A percentile compares a stretch with the other conserved stretches of the same genome.
These are phyloP conservation scores for Chionographis japonica DNA, from an alignment of 106 monocot genomes.

Conservation along the genomic window DNA sequence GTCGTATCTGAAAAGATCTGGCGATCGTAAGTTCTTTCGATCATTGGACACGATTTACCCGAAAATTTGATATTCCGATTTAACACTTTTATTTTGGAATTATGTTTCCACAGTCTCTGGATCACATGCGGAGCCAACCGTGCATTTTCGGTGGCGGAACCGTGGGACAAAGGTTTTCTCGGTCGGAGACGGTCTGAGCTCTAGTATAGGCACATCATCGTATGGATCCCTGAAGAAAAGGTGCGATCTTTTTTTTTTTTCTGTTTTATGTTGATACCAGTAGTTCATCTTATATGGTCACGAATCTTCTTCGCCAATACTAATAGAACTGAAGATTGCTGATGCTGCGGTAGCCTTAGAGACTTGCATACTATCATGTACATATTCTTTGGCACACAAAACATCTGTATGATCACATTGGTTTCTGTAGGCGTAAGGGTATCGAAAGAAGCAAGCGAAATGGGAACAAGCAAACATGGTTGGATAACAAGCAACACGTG, in stretches of 20 bases:
- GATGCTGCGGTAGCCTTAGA: too few species aligned
- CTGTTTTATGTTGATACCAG: neutral
- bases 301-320: neutral
- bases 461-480: too few species aligned
- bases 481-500: too few species aligned
- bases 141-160: neutral
- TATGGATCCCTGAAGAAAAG: slow-evolving; percentile 35
- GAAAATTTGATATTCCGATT: neutral
- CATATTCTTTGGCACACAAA: too few species aligned
- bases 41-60: neutral
- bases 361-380: too few species aligned
- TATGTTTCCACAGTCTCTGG: neutral
- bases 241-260: slow-evolving; percentile 8
- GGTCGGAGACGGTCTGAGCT: slow-evolving; percentile 6
- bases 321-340: too few species aligned
- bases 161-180: neutral
- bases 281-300: neutral
- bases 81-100: neutral
- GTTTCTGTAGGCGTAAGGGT: too few species aligned
- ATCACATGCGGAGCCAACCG: neutral
- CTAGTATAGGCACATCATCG: slow-evolving; percentile 13
- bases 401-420: too few species aligned
- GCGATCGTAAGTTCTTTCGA: neutral
- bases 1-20: neutral
- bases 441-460: too few species aligned